Conservation (phyloP, 179 eudicot species). For the Nepenthes alata region DNA sequence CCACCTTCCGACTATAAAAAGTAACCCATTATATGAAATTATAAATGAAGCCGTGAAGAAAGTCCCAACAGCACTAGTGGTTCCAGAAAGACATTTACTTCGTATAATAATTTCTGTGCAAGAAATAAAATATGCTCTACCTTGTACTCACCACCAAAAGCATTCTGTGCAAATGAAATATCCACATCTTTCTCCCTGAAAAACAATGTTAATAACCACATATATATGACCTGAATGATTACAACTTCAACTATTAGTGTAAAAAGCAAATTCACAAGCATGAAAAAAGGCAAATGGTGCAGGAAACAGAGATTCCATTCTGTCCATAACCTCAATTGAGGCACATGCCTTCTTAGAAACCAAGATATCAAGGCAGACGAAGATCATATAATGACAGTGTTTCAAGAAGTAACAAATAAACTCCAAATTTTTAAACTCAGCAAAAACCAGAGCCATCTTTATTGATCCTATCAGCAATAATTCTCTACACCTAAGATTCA, state of each 20-base stretch:
- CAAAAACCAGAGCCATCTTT: slow-evolving; percentile 37
- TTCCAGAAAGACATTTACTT: too few relatives aligned
- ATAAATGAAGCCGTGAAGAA: too few relatives aligned
- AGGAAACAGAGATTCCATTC: neutral
- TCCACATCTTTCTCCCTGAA: slow-evolving; percentile 85
- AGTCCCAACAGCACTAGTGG: too few relatives aligned
- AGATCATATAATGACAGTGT: neutral
- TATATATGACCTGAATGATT: neutral
- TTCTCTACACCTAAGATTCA: slow-evolving; percentile 1
- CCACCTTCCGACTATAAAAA: too few relatives aligned
- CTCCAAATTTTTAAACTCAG: neutral
- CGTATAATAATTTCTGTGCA: too few relatives aligned
- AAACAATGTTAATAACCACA: neutral
- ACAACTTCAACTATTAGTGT: neutral
- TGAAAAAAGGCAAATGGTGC: neutral
- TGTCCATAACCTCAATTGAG: neutral
- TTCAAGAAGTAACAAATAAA: neutral
- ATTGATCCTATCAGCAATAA: slow-evolving; percentile 67
- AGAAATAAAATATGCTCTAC: slow-evolving; percentile 17
- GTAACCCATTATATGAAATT: too few relatives aligned
- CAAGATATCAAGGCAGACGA: neutral
- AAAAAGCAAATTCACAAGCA: neutral
- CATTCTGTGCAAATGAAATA: slow-evolving; percentile 76
- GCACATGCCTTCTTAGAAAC: too few relatives aligned
- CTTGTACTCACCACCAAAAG: slow-evolving; percentile 75